Evolutionary conservation across 306 rosid genomes (phyloP), one percentile per base, ranked within the genome.

Genomic region (Glycine tomentella): DNA sequence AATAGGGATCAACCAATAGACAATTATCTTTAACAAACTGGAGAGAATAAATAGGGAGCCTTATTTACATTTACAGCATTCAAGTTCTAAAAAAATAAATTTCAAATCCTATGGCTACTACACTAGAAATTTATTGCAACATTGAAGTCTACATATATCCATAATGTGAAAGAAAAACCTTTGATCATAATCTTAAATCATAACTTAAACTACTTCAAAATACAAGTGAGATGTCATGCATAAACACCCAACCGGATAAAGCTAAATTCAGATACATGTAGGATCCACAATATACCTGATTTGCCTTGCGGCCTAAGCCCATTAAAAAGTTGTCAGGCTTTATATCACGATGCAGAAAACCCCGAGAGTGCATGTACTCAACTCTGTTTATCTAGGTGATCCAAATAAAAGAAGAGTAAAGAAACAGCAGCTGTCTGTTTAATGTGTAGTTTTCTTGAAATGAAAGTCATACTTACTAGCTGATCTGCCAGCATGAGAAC

Each of bases 401-500:
- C 58, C 79, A 61, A 82, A 72, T 45, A 69, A 52, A 45, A 70
- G 62, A 63, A 65, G 45, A 52, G 58, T 48, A 81, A 85, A 82
- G 87, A 86, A 16, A 79, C 17, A 69, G 72, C n/a, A 75, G 69
- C 63, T 65, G 14, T 56, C 48, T 66, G 7, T 44, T 67, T 50
- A 25, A 66, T 67, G 72, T 31, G 48, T 59, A 69, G n/a, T 73
- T 75, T 40, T 71, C 68, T 13, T 68, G 17, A 78, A 69, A 82
- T 53, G 15, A 69, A 70, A 57, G 34, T 42, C 59, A 75, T 80
- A 87, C 98, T 88, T 91, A 95, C 99, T 69, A 93, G 89, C 84
- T 95, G 99, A 91, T 93, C 99, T 71, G 98, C 99, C 66, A 95
- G 98, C 99, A 95, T 95, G 77, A 95, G 86, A 83, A 95, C 99